Percentiles rank a stretch among this genome's conserved stretches.
Evolutionary conservation across 139 green algal genomes (phyloP).

Genomic region (Ulvella scutata): DNA sequence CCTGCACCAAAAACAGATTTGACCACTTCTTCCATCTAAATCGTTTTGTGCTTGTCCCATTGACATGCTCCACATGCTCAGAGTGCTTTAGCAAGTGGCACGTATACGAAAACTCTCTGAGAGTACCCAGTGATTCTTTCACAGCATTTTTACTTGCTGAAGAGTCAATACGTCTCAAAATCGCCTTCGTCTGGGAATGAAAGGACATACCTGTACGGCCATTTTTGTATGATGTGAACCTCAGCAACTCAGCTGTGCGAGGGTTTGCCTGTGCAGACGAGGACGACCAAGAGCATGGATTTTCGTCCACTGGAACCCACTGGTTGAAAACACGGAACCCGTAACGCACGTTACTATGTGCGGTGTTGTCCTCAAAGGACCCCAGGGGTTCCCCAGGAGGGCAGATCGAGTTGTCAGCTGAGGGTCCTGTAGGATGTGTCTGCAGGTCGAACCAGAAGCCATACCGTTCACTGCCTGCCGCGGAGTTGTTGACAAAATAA

Average conservation of each 20-base stretch:
- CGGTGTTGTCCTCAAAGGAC: conserved; percentile 31
- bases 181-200: not conserved
- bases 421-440: conserved; percentile 8
- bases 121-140: too few species aligned
- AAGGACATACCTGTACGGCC: not conserved
- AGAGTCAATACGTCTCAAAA: not conserved
- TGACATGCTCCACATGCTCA: too few species aligned
- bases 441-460: conserved; percentile 2
- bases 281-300: not conserved
- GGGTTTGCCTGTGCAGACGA: not conserved
- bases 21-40: too few species aligned
- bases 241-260: not conserved
- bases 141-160: too few species aligned
- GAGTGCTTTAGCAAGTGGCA: too few species aligned
- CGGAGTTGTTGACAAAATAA: conserved; percentile 28
- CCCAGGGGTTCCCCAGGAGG: conserved; percentile 8
- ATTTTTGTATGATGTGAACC: conserved; percentile 5
- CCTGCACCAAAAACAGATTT: not conserved
- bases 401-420: not conserved
- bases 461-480: conserved; percentile 16
- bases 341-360: conserved; percentile 49
- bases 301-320: not conserved
- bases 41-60: too few species aligned
- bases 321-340: conserved; percentile 20
- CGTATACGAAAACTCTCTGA: too few species aligned